A percentile compares a stretch with the other conserved stretches of the same genome.
These are phyloP conservation scores for Colletotrichum orbiculare DNA, from an alignment of 2,329 filamentous ascomycete species.

Conservation along the genomic window DNA sequence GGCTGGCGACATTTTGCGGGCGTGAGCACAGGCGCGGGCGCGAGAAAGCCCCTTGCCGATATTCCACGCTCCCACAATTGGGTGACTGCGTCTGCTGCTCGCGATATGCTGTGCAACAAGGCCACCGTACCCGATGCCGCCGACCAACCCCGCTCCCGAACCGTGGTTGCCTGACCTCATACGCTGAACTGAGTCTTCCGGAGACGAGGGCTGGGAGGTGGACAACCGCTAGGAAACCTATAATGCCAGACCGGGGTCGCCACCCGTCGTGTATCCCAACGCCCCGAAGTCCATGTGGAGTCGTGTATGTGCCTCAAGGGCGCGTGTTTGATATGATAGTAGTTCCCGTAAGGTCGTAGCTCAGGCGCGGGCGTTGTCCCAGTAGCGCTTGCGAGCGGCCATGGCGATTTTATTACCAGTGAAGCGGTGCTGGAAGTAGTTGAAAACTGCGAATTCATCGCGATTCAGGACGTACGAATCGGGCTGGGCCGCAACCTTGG, in stretches of 20 bases:
- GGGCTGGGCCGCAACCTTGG: conserved; percentile 71
- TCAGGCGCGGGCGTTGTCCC: conserved; percentile 58
- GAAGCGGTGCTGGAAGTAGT: conserved; percentile 81
- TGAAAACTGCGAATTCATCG: conserved; percentile 88
- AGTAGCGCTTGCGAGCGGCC: conserved; percentile 63
- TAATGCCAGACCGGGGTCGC: too few relatives aligned
- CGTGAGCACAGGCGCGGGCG: neutral
- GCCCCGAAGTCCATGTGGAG: neutral
- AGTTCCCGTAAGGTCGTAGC: neutral
- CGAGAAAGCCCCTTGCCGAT: too few relatives aligned
- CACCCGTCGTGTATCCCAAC: too few relatives aligned
- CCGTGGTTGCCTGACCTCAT: too few relatives aligned
- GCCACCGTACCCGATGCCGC: too few relatives aligned
- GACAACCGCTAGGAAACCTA: too few relatives aligned
- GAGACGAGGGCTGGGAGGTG: too few relatives aligned
- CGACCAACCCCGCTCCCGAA: too few relatives aligned
- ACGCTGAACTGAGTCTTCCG: too few relatives aligned
- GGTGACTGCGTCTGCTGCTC: too few relatives aligned
- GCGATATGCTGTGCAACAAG: too few relatives aligned
- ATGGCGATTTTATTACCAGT: conserved; percentile 60
- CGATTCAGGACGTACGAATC: conserved; percentile 77
- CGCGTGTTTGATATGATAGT: neutral
- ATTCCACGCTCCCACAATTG: too few relatives aligned
- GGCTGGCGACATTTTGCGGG: neutral
- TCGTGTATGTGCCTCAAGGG: neutral